phyloP scores from a whole-genome alignment of 768 basidiomycete species.

The Paxillus rubicundulus region DNA sequence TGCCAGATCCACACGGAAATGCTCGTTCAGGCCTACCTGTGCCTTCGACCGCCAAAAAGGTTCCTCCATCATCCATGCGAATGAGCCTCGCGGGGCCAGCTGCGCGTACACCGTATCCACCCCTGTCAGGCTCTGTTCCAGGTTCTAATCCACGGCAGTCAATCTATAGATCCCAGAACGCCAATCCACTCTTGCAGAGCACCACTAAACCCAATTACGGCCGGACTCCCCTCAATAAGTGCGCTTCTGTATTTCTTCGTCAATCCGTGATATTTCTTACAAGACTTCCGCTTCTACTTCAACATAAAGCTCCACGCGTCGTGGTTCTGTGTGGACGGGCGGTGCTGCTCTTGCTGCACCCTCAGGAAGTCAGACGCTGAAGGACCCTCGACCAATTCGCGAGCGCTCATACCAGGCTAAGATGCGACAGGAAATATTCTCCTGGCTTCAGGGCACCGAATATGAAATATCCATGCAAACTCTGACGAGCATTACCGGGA shows the following conservation, averaged over 20 bases:
- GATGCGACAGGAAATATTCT: conserved; percentile 74
- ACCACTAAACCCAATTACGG: conserved; percentile 64
- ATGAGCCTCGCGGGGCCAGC: conserved; percentile 79
- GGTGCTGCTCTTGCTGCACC: conserved; percentile 43
- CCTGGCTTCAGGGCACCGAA: conserved; percentile 63
- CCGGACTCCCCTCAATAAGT: conserved; percentile 75
- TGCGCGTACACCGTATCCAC: conserved; percentile 52
- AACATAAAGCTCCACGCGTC: conserved; percentile 57
- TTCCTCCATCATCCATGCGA: conserved; percentile 44
- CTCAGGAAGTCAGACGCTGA: conserved; percentile 53
- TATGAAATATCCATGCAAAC: conserved; percentile 68
- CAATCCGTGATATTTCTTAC: conserved; percentile 4
- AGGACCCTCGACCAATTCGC: conserved; percentile 77
- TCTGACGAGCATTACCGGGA: conserved; percentile 75
- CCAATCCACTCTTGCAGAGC: conserved; percentile 68
- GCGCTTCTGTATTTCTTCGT: conserved; percentile 8
- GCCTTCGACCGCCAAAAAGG: conserved; percentile 74
- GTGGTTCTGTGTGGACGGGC: conserved; percentile 73
- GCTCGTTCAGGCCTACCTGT: conserved; percentile 67
- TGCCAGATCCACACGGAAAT: conserved; percentile 50
- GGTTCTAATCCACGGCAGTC: conserved; percentile 64
- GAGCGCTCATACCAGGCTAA: conserved; percentile 70
- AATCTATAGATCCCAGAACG: conserved; percentile 64
- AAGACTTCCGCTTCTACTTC: not conserved
- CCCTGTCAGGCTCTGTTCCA: conserved; percentile 32